Evolutionary conservation across 2,329 filamentous ascomycete genomes (phyloP).

Genomic region (Trichoderma afroharzianum): DNA sequence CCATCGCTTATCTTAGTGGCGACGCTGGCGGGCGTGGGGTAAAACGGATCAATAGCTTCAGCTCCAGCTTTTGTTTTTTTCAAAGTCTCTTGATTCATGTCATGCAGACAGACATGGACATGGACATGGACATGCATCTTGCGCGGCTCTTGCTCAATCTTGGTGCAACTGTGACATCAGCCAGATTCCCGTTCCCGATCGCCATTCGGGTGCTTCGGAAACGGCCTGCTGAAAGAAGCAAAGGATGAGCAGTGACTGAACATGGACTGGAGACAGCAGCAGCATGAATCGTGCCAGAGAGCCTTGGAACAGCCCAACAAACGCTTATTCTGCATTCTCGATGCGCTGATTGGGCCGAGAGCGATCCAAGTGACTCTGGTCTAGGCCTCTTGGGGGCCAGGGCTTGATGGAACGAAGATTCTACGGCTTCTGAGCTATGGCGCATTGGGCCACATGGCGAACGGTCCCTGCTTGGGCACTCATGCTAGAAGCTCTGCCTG

Average conservation of each 20-base stretch:
- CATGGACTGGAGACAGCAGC: not conserved
- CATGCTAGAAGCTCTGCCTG: no score
- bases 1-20: slow-evolving; percentile 5
- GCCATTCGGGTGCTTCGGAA: slow-evolving; percentile 7
- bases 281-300: not conserved
- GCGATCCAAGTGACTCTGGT: not conserved
- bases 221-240: not conserved
- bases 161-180: slow-evolving; percentile 11
- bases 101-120: not conserved
- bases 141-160: slow-evolving; percentile 10
- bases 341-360: not conserved
- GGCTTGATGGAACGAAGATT: not conserved
- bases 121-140: not conserved
- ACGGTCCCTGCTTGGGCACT: not conserved
- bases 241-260: not conserved
- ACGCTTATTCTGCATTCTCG: no score
- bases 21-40: slow-evolving; percentile 2
- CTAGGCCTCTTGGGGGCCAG: not conserved
- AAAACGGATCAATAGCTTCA: not conserved
- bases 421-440: not conserved
- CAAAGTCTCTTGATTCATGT: not conserved
- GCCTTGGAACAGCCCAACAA: not conserved
- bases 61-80: not conserved
- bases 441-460: not conserved
- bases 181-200: slow-evolving; percentile 15